Evolutionary conservation across 352 stramenopile species (phyloP), one percentile per base, ranked within the genome.

Genomic region (Aphanomyces invadans): DNA sequence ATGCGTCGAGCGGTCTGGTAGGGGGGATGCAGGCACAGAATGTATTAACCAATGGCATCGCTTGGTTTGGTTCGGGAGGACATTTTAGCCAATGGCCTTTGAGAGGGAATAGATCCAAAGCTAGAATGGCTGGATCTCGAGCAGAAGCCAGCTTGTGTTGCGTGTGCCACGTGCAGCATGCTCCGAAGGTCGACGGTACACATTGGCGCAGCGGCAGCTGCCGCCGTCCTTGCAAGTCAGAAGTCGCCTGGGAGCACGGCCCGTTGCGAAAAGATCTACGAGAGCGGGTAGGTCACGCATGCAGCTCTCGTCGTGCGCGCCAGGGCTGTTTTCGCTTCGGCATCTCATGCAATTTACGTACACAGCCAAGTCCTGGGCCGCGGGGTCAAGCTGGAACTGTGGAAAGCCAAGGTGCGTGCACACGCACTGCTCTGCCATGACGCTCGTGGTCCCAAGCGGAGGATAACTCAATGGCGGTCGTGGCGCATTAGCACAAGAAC

Each of bases 401-500:
- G 85, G 85, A 94, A 94, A 73, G 85, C 85, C 31, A 87, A 92
- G 75, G 85, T 90, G 31, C 48, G 29, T 29, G n/a, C 44, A 54
- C 21, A 42, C 57, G 11, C 33, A 26, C 38, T 61, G 28, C 12
- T 7, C 7, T 12, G 29, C 0, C 54, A 55, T 33, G 17, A 2
- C 19, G 48, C 28, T 31, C 21, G n/a, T n/a, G n/a, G n/a, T n/a
- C n/a, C n/a, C n/a, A n/a, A n/a, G n/a, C n/a, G n/a, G n/a, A n/a
- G n/a, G n/a, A n/a, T n/a, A n/a, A n/a, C n/a, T n/a, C n/a, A n/a
- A n/a, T n/a, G n/a, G n/a, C n/a, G n/a, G n/a, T n/a, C n/a, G n/a
- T n/a, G n/a, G n/a, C n/a, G n/a, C n/a, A n/a, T 21, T 66, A 93
- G 85, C 85, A 94, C 60, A 83, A 92, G 65, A 94, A 94, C 57